Conservation (phyloP, 345 rosid genomes). For the Gossypium australe region DNA sequence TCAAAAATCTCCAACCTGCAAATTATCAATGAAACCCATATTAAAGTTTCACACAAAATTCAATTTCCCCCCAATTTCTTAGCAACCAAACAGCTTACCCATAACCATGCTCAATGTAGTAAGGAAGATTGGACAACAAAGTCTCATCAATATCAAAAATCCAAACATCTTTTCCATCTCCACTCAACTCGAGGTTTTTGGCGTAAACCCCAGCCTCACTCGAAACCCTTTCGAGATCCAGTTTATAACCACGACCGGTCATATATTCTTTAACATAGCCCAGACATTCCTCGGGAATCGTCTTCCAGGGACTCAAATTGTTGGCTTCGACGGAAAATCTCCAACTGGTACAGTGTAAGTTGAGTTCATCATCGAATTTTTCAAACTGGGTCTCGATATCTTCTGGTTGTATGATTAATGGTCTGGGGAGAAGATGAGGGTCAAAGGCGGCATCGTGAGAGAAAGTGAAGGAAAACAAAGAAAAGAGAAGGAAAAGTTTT, state of each 20-base stretch:
- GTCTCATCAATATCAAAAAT: conserved; percentile 90
- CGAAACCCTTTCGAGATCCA: conserved; percentile 61
- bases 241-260: conserved; percentile 51
- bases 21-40: conserved; percentile 18
- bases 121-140: conserved; percentile 84
- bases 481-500: conserved; percentile 30
- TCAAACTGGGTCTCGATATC: conserved; percentile 27
- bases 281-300: conserved; percentile 64
- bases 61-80: conserved; percentile 2
- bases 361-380: conserved; percentile 39
- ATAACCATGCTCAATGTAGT: conserved; percentile 65
- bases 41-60: conserved; percentile 3
- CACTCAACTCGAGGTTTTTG: conserved; percentile 36
- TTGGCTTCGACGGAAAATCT: conserved; percentile 80
- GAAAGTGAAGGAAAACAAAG: conserved; percentile 28
- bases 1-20: conserved; percentile 67
- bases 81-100: conserved; percentile 45
- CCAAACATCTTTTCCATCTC: conserved; percentile 83
- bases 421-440: conserved; percentile 45
- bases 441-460: conserved; percentile 32
- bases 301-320: conserved; percentile 75
- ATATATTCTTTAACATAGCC: conserved; percentile 65
- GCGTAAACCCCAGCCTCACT: conserved; percentile 61
- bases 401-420: conserved; percentile 49
- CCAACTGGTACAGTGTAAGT: conserved; percentile 78